Percentiles rank a stretch among this genome's conserved stretches.
These are phyloP conservation scores for Hansenula lynferdii DNA, from an alignment of 1,139 yeast species.

Conservation along the genomic window DNA sequence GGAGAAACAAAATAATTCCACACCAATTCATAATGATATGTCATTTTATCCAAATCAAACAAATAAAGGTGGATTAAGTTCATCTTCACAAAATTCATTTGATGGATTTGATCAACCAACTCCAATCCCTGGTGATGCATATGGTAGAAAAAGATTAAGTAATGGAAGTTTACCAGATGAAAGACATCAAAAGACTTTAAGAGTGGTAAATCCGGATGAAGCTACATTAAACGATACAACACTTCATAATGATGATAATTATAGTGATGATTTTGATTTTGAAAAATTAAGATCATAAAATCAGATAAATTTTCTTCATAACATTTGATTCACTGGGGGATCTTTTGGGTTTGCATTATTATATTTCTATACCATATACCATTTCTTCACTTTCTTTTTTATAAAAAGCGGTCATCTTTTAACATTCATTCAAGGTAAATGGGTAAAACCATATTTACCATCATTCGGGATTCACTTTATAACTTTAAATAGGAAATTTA, in stretches of 20 bases:
- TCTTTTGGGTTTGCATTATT: too few relatives aligned
- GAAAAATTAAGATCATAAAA: constrained; percentile 12
- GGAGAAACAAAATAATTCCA: constrained; percentile 5
- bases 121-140: constrained; percentile 18
- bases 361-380: too few relatives aligned
- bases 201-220: constrained; percentile 21
- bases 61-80: constrained; percentile 1
- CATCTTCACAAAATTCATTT: neutral
- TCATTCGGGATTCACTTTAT: too few relatives aligned
- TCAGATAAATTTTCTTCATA: too few relatives aligned
- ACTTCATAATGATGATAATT: constrained; percentile 9
- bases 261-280: constrained; percentile 9
- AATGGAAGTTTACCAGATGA: constrained; percentile 70
- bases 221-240: constrained; percentile 14
- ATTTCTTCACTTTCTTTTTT: too few relatives aligned
- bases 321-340: too few relatives aligned
- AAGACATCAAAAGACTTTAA: constrained; percentile 25
- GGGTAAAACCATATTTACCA: too few relatives aligned
- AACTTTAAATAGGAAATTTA: too few relatives aligned
- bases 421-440: too few relatives aligned
- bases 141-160: constrained; percentile 44
- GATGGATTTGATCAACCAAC: constrained; percentile 12
- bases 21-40: constrained; percentile 22
- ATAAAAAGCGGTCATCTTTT: too few relatives aligned
- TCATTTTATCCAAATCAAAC: neutral